Conservation (phyloP, 2,329 filamentous ascomycete species). For the Xylaria sp. region DNA sequence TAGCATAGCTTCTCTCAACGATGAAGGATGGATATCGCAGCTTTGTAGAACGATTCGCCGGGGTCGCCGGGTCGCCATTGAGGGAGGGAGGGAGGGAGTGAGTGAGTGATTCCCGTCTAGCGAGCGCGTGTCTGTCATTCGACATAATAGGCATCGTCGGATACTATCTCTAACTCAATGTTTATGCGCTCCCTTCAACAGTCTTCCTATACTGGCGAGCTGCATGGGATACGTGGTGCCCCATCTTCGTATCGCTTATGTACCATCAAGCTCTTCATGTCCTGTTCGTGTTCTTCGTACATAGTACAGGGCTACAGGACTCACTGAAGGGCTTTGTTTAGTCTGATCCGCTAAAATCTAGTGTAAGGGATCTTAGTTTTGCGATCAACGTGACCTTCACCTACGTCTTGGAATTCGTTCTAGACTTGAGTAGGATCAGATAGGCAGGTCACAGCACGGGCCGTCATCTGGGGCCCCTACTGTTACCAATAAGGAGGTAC, state of each 20-base stretch:
- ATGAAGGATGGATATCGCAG: neutral
- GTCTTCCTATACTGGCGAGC: conserved; percentile 27
- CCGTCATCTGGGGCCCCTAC: conserved; percentile 3
- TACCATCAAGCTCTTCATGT: conserved; percentile 11
- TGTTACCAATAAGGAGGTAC: conserved; percentile 13
- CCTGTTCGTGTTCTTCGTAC: neutral
- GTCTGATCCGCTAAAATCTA: conserved; percentile 17
- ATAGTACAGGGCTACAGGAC: no score
- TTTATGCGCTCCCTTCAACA: conserved; percentile 28
- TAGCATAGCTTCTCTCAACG: conserved; percentile 5
- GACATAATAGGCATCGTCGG: conserved; percentile 14
- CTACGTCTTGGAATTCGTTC: conserved; percentile 6
- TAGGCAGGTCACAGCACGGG: conserved; percentile 17
- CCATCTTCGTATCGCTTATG: conserved; percentile 34
- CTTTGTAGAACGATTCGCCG: neutral
- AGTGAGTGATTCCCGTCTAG: neutral
- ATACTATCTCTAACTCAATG: conserved; percentile 11
- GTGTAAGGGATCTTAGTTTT: neutral
- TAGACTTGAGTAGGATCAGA: conserved; percentile 2
- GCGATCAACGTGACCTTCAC: conserved; percentile 8
- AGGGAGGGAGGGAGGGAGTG: conserved; percentile 9
- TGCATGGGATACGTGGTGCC: conserved; percentile 37
- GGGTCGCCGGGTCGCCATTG: neutral
- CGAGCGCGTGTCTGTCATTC: conserved; percentile 12
- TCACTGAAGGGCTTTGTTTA: conserved; percentile 9